Percentiles rank a stretch among this genome's conserved stretches.
Conservation (phyloP, 2,329 filamentous ascomycete genomes). For the Ascocoryne sarcoides region DNA sequence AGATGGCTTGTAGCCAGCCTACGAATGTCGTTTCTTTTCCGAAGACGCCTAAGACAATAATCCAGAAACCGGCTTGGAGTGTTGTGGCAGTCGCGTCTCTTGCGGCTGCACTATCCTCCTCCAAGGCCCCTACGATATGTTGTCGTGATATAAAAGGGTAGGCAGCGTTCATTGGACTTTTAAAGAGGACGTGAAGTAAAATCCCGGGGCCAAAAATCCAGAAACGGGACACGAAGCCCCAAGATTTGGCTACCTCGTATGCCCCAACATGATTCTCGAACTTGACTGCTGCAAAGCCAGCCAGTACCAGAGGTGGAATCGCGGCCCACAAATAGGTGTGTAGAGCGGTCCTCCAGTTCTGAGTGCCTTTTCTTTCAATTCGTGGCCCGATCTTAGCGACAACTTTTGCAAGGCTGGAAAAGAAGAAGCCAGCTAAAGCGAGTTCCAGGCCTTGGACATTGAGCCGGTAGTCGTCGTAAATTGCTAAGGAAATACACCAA, state of each 20-base stretch:
- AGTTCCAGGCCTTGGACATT: slow-evolving; percentile 11
- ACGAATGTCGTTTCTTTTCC: slow-evolving; percentile 18
- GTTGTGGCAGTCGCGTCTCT: slow-evolving; percentile 18
- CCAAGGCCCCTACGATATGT: slow-evolving; percentile 16
- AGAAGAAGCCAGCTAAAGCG: slow-evolving; percentile 13
- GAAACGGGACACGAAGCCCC: slow-evolving; percentile 13
- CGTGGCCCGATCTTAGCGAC: slow-evolving; percentile 16
- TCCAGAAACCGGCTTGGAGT: slow-evolving; percentile 19
- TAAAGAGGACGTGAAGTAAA: slow-evolving; percentile 19
- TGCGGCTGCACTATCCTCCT: slow-evolving; percentile 13
- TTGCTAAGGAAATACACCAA: slow-evolving; percentile 2
- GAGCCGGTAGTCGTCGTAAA: slow-evolving; percentile 22
- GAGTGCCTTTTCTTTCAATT: slow-evolving; percentile 9
- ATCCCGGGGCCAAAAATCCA: slow-evolving; percentile 16
- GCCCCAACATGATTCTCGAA: slow-evolving; percentile 19
- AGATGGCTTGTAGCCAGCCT: slow-evolving; percentile 20
- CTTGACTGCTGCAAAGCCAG: slow-evolving; percentile 14
- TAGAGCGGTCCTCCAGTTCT: slow-evolving; percentile 16
- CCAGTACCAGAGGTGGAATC: slow-evolving; percentile 18
- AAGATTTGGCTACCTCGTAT: slow-evolving; percentile 11
- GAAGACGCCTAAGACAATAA: slow-evolving; percentile 15
- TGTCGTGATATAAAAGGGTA: slow-evolving; percentile 18
- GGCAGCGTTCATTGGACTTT: slow-evolving; percentile 18
- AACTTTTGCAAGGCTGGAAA: slow-evolving; percentile 19
- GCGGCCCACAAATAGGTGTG: slow-evolving; percentile 18